Evolutionary conservation across 768 basidiomycete genomes (phyloP).

Genomic region (Serendipita vermifera): DNA sequence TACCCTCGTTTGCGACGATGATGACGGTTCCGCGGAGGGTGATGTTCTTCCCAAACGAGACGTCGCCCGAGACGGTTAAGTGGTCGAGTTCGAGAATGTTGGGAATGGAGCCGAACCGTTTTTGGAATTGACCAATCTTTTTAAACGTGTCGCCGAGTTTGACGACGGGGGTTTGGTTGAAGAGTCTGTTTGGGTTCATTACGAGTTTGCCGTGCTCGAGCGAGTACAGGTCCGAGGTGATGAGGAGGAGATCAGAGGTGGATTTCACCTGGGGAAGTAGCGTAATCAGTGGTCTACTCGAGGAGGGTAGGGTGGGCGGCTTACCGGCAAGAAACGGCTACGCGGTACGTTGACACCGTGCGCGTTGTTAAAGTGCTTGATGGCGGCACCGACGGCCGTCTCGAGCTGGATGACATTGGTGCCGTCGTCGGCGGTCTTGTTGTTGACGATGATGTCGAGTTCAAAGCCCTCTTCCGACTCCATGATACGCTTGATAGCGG

Average conservation of each 20-base stretch:
- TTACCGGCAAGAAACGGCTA: slow-evolving; percentile 83
- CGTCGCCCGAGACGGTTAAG: slow-evolving; percentile 84
- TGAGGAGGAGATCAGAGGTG: slow-evolving; percentile 76
- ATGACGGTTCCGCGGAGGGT: slow-evolving; percentile 85
- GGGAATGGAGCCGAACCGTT: slow-evolving; percentile 90
- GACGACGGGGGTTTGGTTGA: slow-evolving; percentile 75
- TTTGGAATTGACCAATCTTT: slow-evolving; percentile 47
- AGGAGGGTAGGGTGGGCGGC: slow-evolving; percentile 19
- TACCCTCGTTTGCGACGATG: slow-evolving; percentile 70
- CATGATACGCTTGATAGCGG: slow-evolving; percentile 84
- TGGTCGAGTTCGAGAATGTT: slow-evolving; percentile 85
- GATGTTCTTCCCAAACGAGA: slow-evolving; percentile 77
- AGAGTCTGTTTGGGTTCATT: slow-evolving; percentile 73
- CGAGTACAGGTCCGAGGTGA: slow-evolving; percentile 89
- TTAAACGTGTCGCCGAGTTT: slow-evolving; percentile 96
- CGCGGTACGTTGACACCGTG: slow-evolving; percentile 94
- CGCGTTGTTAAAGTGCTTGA: slow-evolving; percentile 85
- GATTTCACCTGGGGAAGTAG: slow-evolving; percentile 32
- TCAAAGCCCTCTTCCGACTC: slow-evolving; percentile 68
- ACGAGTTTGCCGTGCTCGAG: slow-evolving; percentile 77
- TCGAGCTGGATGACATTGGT: slow-evolving; percentile 75
- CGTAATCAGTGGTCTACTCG: background rate
- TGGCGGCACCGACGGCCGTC: slow-evolving; percentile 86
- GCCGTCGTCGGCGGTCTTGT: slow-evolving; percentile 76
- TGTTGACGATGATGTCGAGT: slow-evolving; percentile 91